Evolutionary conservation across 1,139 yeast genomes (phyloP), one percentile per base, ranked within the genome.

Genomic region (Suhomyces ambrosiae): DNA sequence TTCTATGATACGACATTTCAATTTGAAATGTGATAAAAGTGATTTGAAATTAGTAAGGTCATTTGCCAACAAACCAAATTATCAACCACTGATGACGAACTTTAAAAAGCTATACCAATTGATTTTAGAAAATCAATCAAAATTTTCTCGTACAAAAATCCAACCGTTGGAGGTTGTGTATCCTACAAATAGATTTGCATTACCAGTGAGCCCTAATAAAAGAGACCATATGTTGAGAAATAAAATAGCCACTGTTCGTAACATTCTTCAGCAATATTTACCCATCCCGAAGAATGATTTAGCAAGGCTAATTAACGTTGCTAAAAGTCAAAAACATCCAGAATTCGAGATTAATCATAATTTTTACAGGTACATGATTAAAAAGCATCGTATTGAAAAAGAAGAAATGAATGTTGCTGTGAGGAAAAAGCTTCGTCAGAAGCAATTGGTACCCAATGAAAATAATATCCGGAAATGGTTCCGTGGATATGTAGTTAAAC

Each of bases 121-220:
- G 33, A 28, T 65, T 5, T 7, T 40, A 19, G 23, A 38, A 0
- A 47, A 60, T 35, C 58, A 55, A 21, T 24, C 35, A 5, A 33
- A 21, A 8, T 34, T 68, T 3, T 47, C 60, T 19, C 60, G 52
- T 7, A 30, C 53, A 4, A 59, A 67, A 37, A 37, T 65, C 1
- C 58, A 48, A 11, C 58, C 60, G 2, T 48, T 69, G 18, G 74
- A 68, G 35, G 69, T 62, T 6, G 24, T 56, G 2, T 68, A 63
- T 40, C 62, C 63, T 6, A 58, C 71, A 2, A 59, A 59, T 25
- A 49, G 61, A 23, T 56, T 52, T 33, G 76, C 71, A 1, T 41
- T 46, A 6, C 74, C 75, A 0, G 42, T 60, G 2, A 62, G 63
- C 37, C 59, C 61, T 5, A 45, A 49, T 3, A 50, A 52, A 12